Percentiles rank a stretch among this genome's conserved stretches.
These are phyloP conservation scores for Aspergillus nidulans DNA, from an alignment of 495 filamentous ascomycete species.

Conservation along the genomic window DNA sequence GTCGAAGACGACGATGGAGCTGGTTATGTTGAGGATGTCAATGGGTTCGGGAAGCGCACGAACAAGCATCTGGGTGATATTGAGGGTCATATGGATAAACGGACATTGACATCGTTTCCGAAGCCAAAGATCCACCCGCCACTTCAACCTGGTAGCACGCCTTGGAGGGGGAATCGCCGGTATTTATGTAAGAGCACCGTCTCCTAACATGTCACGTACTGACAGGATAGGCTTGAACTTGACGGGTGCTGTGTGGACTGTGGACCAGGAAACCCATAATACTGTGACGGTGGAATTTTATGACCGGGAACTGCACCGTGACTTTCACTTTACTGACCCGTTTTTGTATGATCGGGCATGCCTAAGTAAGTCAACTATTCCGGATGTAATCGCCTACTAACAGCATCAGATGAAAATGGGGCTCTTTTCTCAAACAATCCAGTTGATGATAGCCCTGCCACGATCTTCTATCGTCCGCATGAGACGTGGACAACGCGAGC, in stretches of 20 bases:
- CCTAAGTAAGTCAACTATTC: slow-evolving; percentile 45
- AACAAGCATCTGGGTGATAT: slow-evolving; percentile 49
- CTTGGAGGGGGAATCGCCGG: slow-evolving; percentile 88
- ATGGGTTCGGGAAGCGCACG: slow-evolving; percentile 56
- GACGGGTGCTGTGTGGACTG: slow-evolving; percentile 92
- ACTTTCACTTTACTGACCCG: slow-evolving; percentile 94
- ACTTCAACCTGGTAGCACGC: slow-evolving; percentile 91
- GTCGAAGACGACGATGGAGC: slow-evolving; percentile 95
- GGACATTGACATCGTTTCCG: slow-evolving; percentile 51
- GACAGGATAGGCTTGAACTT: slow-evolving; percentile 63
- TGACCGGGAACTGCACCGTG: slow-evolving; percentile 82
- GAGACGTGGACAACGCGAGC: slow-evolving; percentile 90
- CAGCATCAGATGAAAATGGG: slow-evolving; percentile 64
- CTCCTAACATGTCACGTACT: slow-evolving; percentile 14
- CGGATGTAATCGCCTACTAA: slow-evolving; percentile 27
- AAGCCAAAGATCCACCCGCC: slow-evolving; percentile 70
- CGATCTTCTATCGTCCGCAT: slow-evolving; percentile 93
- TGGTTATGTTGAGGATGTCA: slow-evolving; percentile 68
- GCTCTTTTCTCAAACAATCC: slow-evolving; percentile 82
- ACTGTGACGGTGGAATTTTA: slow-evolving; percentile 98
- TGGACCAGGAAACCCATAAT: slow-evolving; percentile 90
- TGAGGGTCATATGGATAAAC: slow-evolving; percentile 53
- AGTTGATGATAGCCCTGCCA: slow-evolving; percentile 62
- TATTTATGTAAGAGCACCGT: slow-evolving; percentile 64
- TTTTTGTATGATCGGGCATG: slow-evolving; percentile 97